Evolutionary conservation across 129 eudicot genomes (phyloP).

Genomic region (Smallanthus sonchifolius): DNA sequence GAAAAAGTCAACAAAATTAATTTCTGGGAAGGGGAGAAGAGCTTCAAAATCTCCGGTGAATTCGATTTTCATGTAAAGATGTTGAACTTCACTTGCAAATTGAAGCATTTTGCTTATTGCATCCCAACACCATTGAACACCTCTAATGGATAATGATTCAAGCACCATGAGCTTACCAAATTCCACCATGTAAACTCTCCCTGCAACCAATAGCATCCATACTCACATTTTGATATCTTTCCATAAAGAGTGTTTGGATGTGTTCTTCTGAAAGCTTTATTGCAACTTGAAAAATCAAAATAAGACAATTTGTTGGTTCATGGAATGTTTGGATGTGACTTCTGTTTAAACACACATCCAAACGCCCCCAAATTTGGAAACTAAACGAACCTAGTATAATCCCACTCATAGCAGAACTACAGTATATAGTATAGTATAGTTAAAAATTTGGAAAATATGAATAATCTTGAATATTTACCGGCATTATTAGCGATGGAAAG

Average conservation of each 20-base stretch:
- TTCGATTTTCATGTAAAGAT: conserved; percentile 85
- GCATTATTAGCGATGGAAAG: conserved; percentile 70
- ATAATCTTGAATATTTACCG: conserved; percentile 34
- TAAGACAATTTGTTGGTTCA: background rate
- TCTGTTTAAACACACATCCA: background rate
- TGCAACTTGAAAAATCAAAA: no score
- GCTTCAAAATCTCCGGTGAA: conserved; percentile 75
- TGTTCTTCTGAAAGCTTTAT: background rate
- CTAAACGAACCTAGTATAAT: no score
- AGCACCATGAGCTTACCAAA: conserved; percentile 73
- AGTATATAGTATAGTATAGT: no score
- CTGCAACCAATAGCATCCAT: conserved; percentile 28
- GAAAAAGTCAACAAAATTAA: conserved; percentile 80
- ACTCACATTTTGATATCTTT: background rate
- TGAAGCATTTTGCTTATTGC: conserved; percentile 83
- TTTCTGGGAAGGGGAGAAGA: conserved; percentile 82
- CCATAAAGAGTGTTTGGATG: background rate
- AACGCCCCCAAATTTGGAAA: background rate
- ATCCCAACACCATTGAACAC: conserved; percentile 93
- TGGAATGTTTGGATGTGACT: background rate
- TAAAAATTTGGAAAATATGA: background rate
- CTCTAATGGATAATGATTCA: conserved; percentile 72
- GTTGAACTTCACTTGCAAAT: conserved; percentile 72
- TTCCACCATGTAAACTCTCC: conserved; percentile 69
- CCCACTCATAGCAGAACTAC: no score